A percentile compares a stretch with the other conserved stretches of the same genome.
phyloP scores from a whole-genome alignment of 1,139 yeast species.

The Schwanniomyces etchellsii region DNA sequence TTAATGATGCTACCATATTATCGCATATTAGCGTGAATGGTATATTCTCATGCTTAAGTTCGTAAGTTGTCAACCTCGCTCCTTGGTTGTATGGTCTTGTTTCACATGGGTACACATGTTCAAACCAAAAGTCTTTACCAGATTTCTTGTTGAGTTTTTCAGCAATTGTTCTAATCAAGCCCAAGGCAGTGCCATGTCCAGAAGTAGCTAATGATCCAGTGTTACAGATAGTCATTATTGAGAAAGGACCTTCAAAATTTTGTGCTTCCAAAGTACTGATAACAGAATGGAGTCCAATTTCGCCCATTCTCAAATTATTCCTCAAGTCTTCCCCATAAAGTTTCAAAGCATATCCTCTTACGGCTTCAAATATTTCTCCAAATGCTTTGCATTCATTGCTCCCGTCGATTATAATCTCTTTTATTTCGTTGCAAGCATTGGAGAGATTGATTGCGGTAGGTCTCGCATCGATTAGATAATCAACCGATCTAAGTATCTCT shows the following conservation, averaged over 20 bases:
- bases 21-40: conserved; percentile 90
- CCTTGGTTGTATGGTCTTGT: conserved; percentile 98
- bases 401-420: conserved; percentile 22
- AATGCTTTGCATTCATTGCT: conserved; percentile 13
- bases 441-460: conserved; percentile 95
- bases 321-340: conserved; percentile 71
- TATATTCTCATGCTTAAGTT: conserved; percentile 74
- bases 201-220: conserved; percentile 94
- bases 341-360: conserved; percentile 48
- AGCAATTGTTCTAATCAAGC: conserved; percentile 75
- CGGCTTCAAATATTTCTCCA: conserved; percentile 24
- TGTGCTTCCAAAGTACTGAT: conserved; percentile 39
- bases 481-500: conserved; percentile 45
- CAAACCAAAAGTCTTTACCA: conserved; percentile 37
- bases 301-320: conserved; percentile 75
- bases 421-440: conserved; percentile 66
- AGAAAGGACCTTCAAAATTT: conserved; percentile 57
- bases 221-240: conserved; percentile 81
- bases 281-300: conserved; percentile 73
- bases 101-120: conserved; percentile 82
- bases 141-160: conserved; percentile 26
- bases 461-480: conserved; percentile 67
- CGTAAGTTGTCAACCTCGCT: conserved; percentile 87
- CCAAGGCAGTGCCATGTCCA: conserved; percentile 95
- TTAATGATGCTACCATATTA: conserved; percentile 81